Base-by-base conservation (phyloP, 306 rosid species). In the Fragaria nilgerrensis region DNA sequence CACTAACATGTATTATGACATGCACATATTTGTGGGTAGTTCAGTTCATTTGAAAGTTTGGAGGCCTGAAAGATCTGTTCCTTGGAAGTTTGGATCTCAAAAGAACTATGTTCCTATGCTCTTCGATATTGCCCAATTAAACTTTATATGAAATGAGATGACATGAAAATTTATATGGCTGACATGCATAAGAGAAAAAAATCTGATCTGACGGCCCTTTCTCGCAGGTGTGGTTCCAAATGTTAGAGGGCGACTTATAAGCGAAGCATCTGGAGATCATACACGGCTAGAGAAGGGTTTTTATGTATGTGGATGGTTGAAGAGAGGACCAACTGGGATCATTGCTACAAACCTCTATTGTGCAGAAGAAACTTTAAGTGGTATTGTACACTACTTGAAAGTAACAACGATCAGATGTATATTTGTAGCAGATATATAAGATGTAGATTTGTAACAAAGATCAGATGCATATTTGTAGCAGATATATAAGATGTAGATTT, bases 321-420 rank as follows among this genome's bases (percentile, higher is more conserved):
- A 92, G 89, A 88, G 98, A 87, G 97, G 96, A 68, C 98, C 97
- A n/a, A 90, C 91, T n/a, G 97, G 98, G 77, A 92, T 95, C 84
- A 80, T 95, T 83, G 98, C 87, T 66, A 88, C 97, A 86, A 92
- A 92, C 91, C 92, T 89, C 48, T 77, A 90, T 59, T 92, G 96
- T 78, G 97, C 97, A 19, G 96, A 92, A 88, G 96, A 95, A 87
- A 95, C 97, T 55, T 93, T 95, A 81, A 56, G 96, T 72, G 15
- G 52, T 67, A 63, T 63, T 39, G 56, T 73, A 22, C 48, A 37
- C 36, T 74, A 27, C 32, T 29, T 29, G 32, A 29, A 29, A 29
- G 32, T 29, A 29, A 29, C 32, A 53, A 72, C n/a, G 17, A 50
- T 39, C 2, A 8, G 77, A 50, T 11, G 34, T 55, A 13, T n/a